These are phyloP conservation scores for Nidularia sp. DNA, from an alignment of 768 basidiomycete genomes.

Conservation along the genomic window DNA sequence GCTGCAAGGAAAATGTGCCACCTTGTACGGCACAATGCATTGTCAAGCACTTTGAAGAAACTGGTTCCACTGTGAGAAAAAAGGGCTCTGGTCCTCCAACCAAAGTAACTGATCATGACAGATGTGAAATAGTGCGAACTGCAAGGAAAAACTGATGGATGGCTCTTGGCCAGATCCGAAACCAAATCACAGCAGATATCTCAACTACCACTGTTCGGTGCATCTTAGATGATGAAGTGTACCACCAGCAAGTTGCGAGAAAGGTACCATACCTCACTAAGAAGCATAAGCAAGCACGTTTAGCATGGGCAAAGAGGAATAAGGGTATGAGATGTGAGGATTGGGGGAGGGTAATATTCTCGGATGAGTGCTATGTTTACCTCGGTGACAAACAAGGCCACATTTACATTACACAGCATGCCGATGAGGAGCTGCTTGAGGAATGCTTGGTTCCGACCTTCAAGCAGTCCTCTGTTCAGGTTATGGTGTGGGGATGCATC, in stretches of 20 bases:
- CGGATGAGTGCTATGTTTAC: constrained; percentile 16
- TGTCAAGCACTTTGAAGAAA: too few species aligned
- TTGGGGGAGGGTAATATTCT: constrained; percentile 15
- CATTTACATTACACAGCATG: constrained; percentile 14
- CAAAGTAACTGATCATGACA: too few species aligned
- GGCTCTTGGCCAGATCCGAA: not conserved
- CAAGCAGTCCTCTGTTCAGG: constrained; percentile 13
- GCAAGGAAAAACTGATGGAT: not conserved
- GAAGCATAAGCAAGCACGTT: constrained; percentile 6
- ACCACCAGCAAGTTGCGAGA: constrained; percentile 8
- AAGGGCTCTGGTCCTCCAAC: too few species aligned
- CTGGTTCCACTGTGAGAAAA: too few species aligned
- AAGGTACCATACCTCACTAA: constrained; percentile 12
- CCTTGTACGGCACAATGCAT: too few species aligned
- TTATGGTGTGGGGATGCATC: constrained; percentile 22
- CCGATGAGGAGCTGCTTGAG: constrained; percentile 12
- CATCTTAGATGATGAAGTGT: constrained; percentile 1
- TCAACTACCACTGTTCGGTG: not conserved
- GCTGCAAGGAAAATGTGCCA: too few species aligned
- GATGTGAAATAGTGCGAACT: not conserved
- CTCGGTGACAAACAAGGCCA: constrained; percentile 10
- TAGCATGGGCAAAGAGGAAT: not conserved
- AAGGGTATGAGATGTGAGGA: constrained; percentile 8
- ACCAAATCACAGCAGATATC: not conserved
- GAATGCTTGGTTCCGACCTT: constrained; percentile 13